Conservation (phyloP, 116 monocot genomes). For the Papilionanthe hybrid region DNA sequence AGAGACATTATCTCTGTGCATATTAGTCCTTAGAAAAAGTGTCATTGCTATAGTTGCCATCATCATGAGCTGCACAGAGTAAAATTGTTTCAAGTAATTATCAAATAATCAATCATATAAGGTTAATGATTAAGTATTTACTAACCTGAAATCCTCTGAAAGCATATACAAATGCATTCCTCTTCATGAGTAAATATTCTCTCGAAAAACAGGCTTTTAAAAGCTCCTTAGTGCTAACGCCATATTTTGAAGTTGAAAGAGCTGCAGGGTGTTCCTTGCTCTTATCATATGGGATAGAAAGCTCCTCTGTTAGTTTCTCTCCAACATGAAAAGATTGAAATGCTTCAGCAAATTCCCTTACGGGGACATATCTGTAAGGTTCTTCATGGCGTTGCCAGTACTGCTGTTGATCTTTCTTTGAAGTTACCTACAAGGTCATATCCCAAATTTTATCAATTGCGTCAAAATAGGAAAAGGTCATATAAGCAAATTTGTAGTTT, state of each 20-base stretch:
- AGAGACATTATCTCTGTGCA: constrained; percentile 9
- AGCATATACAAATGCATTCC: constrained; percentile 43
- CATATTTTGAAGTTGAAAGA: constrained; percentile 32
- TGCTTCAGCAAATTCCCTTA: constrained; percentile 23
- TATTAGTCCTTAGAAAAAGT: constrained; percentile 24
- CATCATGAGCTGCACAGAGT: constrained; percentile 29
- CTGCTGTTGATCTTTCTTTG: constrained; percentile 52
- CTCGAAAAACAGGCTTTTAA: constrained; percentile 34
- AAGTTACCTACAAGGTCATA: constrained; percentile 28
- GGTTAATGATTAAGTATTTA: neutral
- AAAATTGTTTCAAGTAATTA: too few relatives aligned
- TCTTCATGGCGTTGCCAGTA: constrained; percentile 35
- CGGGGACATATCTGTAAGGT: constrained; percentile 31
- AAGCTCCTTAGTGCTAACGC: constrained; percentile 33
- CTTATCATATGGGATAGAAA: constrained; percentile 35
- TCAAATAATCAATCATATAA: too few relatives aligned
- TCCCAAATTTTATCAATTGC: neutral
- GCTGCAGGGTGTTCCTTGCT: constrained; percentile 38
- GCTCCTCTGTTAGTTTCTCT: constrained; percentile 12
- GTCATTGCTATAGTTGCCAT: constrained; percentile 26
- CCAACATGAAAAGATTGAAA: constrained; percentile 41
- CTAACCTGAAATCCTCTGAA: constrained; percentile 43
- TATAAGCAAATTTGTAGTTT: neutral
- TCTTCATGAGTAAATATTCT: constrained; percentile 48
- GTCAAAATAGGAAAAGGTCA: neutral